Evolutionary conservation across 2,329 filamentous ascomycete species (phyloP), one percentile per base, ranked within the genome.

Genomic region (Trichoderma arundinaceum): DNA sequence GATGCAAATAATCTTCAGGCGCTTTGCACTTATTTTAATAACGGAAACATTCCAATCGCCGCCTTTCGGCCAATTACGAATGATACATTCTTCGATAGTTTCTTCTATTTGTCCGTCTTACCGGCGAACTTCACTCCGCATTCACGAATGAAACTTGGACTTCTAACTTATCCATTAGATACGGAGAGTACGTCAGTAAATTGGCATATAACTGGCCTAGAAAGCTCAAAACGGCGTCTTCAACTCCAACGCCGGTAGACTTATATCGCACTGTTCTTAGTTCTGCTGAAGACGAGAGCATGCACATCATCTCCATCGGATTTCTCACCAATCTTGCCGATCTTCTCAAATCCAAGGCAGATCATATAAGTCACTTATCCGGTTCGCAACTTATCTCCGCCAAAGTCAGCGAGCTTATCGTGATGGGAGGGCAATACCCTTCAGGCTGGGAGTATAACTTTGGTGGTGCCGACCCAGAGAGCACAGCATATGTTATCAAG

Each of bases 391-490:
- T 53, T 10, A 28, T 35, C 6, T 38, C 38, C 3, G 13, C 28
- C 9, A 63, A 63, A n/a, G 48, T 63, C 6, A 39, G 60, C 49
- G 48, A 54, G 15, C 5, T 63, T 1, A 12, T 54, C 4, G 38
- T 63, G 12, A 63, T 63, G 60, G 49, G 60, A 12, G 60, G 49
- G 2, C 28, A 63, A 13, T 63, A 63, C 33, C 60, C 60, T 4
- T 54, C 49, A 15, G 60, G 60, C 7, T 63, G 60, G 60, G 60
- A 63, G 28, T 63, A 54, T n/a, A 62, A 62, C 2, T 62, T 62
- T 33, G 58, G 58, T 10, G 58, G 58, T 12, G n/a, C 9, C 7
- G 38, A 62, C 13, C 48, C 58, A 4, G 48, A 53, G 17, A 44
- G 38, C 3, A 62, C 58, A 1, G 48, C 58, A 35, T 43, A 62